These are phyloP conservation scores for Candida ovalis DNA, from an alignment of 805 yeast species.

Conservation along the genomic window DNA sequence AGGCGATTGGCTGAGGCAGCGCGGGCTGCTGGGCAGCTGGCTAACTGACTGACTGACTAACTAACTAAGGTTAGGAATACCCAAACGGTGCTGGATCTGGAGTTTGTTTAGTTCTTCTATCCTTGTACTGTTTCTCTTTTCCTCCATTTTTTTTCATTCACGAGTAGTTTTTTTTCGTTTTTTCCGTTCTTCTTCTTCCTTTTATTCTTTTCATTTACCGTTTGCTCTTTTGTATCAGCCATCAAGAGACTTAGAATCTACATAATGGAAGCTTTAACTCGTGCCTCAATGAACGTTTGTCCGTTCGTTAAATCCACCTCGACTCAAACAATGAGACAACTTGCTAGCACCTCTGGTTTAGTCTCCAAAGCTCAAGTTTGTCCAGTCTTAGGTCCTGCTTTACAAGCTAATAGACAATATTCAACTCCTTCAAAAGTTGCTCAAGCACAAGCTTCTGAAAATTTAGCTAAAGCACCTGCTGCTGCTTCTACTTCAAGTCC, in stretches of 20 bases:
- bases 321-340: constrained; percentile 53
- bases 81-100: no score
- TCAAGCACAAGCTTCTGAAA: constrained; percentile 42
- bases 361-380: constrained; percentile 64
- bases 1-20: background rate
- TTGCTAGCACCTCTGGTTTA: constrained; percentile 45
- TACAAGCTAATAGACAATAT: constrained; percentile 41
- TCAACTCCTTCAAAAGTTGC: constrained; percentile 44
- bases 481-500: constrained; percentile 22
- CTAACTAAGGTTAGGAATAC: no score
- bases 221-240: background rate
- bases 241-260: background rate
- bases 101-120: no score
- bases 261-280: constrained; percentile 73
- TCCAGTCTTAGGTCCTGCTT: constrained; percentile 89
- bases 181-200: background rate
- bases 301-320: constrained; percentile 70
- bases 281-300: constrained; percentile 73
- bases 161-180: no score
- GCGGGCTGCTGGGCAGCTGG: no score
- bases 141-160: no score
- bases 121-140: no score
- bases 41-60: no score
- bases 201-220: background rate
- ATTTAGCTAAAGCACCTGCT: constrained; percentile 25